Evolutionary conservation across 441 rosid genomes (phyloP).

Genomic region (Eugenia klotzschiana): DNA sequence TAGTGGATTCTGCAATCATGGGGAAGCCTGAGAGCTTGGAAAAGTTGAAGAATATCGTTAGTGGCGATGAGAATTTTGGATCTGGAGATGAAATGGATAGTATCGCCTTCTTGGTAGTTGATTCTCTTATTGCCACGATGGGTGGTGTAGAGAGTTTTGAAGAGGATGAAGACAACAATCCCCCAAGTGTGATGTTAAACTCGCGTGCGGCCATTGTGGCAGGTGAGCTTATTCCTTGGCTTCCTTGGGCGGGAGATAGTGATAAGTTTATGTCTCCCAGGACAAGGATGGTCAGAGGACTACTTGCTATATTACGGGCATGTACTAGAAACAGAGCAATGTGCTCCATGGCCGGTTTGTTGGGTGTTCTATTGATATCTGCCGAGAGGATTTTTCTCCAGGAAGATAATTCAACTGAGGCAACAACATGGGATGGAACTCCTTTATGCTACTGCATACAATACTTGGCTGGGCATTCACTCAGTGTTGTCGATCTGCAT

Average conservation of each 20-base stretch:
- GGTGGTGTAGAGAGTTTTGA: conserved; percentile 99
- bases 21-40: conserved; percentile 88
- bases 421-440: conserved; percentile 60
- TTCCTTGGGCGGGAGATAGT: conserved; percentile 66
- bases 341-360: conserved; percentile 89
- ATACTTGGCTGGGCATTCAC: conserved; percentile 83
- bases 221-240: conserved; percentile 15
- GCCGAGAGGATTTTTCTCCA: conserved; percentile 65
- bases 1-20: conserved; percentile 98
- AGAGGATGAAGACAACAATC: conserved; percentile 88
- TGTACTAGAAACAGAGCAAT: conserved; percentile 98
- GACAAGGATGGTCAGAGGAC: conserved; percentile 85
- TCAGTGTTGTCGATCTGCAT: conserved; percentile 68
- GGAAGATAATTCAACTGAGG: conserved; percentile 37
- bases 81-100: conserved; percentile 65
- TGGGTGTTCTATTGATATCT: conserved; percentile 76
- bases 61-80: conserved; percentile 68
- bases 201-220: conserved; percentile 96
- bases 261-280: conserved; percentile 73
- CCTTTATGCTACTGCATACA: conserved; percentile 78
- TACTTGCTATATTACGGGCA: conserved; percentile 83
- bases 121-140: conserved; percentile 97
- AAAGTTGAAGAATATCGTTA: conserved; percentile 75
- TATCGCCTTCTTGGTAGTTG: conserved; percentile 77
- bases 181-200: conserved; percentile 98